These are phyloP conservation scores for Asterochloris sp. DNA, from an alignment of 139 green algal species.

Conservation along the genomic window DNA sequence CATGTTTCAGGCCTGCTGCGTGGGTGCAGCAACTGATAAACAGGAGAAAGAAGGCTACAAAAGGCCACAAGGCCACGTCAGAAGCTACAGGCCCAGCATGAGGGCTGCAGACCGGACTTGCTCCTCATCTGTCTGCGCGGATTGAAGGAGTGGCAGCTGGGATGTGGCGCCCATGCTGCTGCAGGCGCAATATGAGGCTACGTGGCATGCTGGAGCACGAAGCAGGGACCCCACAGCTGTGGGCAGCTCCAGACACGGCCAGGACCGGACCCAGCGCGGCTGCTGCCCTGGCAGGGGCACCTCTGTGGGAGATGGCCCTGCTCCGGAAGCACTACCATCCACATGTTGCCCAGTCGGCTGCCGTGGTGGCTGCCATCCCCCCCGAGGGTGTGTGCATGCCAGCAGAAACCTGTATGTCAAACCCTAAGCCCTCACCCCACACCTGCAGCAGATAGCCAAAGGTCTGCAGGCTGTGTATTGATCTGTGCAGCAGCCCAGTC, in stretches of 20 bases:
- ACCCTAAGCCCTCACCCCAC: too few species aligned
- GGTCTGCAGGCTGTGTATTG: not conserved
- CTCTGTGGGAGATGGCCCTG: conserved; percentile 50
- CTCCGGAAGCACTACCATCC: conserved; percentile 42
- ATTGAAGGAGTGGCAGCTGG: not conserved
- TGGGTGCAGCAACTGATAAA: too few species aligned
- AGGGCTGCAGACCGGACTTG: not conserved
- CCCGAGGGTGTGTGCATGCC: conserved; percentile 2
- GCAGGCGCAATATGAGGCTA: conserved; percentile 54
- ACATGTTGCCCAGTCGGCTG: conserved; percentile 15
- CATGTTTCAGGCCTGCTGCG: too few species aligned
- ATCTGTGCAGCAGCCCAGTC: not conserved
- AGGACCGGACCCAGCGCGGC: not conserved
- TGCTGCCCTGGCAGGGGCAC: conserved; percentile 11
- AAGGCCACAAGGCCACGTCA: too few species aligned
- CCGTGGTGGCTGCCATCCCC: conserved; percentile 10
- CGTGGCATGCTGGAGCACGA: conserved; percentile 67
- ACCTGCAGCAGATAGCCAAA: not conserved
- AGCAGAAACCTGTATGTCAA: too few species aligned
- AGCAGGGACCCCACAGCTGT: conserved; percentile 33
- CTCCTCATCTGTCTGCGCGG: not conserved
- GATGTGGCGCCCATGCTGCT: not conserved
- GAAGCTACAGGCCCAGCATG: not conserved
- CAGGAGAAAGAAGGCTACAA: too few species aligned
- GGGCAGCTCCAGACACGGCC: not conserved